Conservation (phyloP, 106 monocot genomes). For the Phalaenopsis equestris region DNA sequence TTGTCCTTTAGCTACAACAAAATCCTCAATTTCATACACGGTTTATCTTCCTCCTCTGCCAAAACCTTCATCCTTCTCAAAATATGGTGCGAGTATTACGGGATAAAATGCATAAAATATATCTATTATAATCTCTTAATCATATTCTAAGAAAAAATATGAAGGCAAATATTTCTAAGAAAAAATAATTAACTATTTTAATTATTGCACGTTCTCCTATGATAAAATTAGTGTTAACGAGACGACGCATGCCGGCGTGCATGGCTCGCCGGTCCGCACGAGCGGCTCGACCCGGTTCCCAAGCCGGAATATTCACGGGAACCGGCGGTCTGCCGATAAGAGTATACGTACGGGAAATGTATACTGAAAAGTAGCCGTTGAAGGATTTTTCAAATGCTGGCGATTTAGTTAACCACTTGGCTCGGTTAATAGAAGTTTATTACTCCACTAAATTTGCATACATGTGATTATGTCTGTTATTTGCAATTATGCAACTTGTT, state of each 20-base stretch:
- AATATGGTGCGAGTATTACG: too few relatives aligned
- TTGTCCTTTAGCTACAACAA: too few relatives aligned
- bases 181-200: neutral
- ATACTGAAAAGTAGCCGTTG: neutral
- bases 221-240: neutral
- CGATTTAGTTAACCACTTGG: neutral
- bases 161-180: too few relatives aligned
- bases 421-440: neutral
- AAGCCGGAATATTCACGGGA: neutral
- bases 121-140: too few relatives aligned
- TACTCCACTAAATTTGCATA: neutral
- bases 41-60: too few relatives aligned
- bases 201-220: neutral
- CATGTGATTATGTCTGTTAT: neutral
- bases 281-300: constrained; percentile 22
- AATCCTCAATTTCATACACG: too few relatives aligned
- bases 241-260: neutral
- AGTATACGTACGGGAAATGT: neutral
- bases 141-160: too few relatives aligned
- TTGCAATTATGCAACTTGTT: too few relatives aligned
- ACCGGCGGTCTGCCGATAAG: neutral
- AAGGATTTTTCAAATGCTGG: neutral
- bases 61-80: too few relatives aligned
- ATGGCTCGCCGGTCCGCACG: constrained; percentile 17
- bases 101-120: too few relatives aligned